phyloP scores from a whole-genome alignment of 78 protist genomes.

The Planoprotostelium fungivorum region DNA sequence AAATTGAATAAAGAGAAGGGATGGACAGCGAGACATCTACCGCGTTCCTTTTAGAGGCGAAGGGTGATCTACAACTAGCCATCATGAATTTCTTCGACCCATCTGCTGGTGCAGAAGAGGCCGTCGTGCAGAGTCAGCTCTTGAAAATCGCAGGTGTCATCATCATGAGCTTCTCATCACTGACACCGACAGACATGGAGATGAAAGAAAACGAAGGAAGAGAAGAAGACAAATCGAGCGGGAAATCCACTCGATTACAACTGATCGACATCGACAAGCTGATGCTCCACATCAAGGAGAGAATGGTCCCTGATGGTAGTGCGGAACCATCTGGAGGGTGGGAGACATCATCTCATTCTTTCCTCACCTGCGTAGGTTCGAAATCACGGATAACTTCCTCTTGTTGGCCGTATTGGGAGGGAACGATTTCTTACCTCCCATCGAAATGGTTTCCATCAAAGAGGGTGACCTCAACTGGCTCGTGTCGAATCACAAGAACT shows the following conservation, averaged over 20 bases:
- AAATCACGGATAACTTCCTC: slow-evolving; percentile 90
- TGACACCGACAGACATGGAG: not conserved
- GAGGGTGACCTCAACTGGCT: slow-evolving; percentile 88
- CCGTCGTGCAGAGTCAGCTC: not conserved
- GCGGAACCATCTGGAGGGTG: not conserved
- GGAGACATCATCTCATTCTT: not conserved
- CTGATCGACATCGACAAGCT: not conserved
- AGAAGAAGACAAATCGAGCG: not conserved
- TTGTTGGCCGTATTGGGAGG: slow-evolving; percentile 95
- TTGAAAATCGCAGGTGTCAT: not conserved
- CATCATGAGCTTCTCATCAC: not conserved
- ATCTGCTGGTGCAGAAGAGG: not conserved
- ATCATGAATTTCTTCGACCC: not conserved
- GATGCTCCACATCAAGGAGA: not conserved
- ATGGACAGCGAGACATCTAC: not conserved
- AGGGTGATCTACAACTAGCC: not conserved
- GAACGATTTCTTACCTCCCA: slow-evolving; percentile 97
- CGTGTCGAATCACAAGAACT: slow-evolving; percentile 29
- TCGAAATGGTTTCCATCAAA: slow-evolving; percentile 87
- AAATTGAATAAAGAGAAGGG: not conserved
- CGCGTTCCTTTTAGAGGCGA: not conserved
- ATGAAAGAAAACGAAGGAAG: not conserved
- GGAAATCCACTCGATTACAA: not conserved
- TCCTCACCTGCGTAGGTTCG: not conserved
- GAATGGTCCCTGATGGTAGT: not conserved